Evolutionary conservation across 2,329 filamentous ascomycete species (phyloP), one percentile per base, ranked within the genome.

Genomic region (Capronia americana): DNA sequence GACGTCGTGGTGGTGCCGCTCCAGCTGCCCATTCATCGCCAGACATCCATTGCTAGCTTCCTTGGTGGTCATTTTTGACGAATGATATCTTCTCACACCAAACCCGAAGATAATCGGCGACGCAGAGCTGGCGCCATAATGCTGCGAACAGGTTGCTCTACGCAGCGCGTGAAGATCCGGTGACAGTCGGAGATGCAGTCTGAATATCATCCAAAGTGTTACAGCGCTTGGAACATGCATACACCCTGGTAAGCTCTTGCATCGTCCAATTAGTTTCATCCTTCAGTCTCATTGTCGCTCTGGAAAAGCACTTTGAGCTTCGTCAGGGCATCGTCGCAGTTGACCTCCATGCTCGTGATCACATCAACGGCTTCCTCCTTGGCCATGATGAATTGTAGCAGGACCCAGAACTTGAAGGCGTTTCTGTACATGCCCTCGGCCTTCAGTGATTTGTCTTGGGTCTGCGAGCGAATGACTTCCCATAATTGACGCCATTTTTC

Each of bases 321-420:
- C 57, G 78, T 74, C 46, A 81, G 65, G 61, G 80, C 80, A 69
- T 81, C 79, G 57, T 80, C 79, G 41, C 79, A 81, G 59, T 78
- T 78, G n/a, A 80, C 77, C 56, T 80, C 79, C 77, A 79, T 80
- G 54, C 73, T 73, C 75, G 80, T 79, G 10, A 80, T 75, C 14
- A 81, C 77, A 61, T 81, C 79, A n/a, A 80, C 74, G 8, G 77
- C 77, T 61, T 79, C 76, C 54, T 79, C 79, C 44, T 78, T 79
- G 23, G 77, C 80, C 65, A 80, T 76, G 14, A 81, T 75, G 3
- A 80, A 69, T 55, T 79, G 77, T 4, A 78, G 77, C 12, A 81
- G 77, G 24, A 80, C 75, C 79, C 79, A 81, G 69, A 79, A 80
- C 17, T 79, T 78, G 63, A 79, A 80, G 0, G 75, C 77, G 50